Conservation (phyloP, 805 yeast genomes). For the Candida awuae region DNA sequence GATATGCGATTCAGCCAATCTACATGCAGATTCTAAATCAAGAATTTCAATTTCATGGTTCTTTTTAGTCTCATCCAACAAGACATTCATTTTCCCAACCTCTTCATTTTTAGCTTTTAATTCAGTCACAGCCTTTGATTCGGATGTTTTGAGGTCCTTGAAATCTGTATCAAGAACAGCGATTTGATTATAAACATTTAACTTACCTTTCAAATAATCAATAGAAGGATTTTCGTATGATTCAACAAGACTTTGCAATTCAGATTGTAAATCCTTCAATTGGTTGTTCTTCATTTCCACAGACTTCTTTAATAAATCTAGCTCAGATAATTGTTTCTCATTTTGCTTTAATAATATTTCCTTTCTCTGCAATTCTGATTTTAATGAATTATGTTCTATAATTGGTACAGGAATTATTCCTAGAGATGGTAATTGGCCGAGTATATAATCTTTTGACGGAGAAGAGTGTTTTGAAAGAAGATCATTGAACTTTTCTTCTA, state of each 20-base stretch:
- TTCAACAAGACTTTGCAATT: not conserved
- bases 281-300: conserved; percentile 6
- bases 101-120: no score
- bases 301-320: conserved; percentile 6
- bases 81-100: no score
- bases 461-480: conserved; percentile 8
- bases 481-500: conserved; percentile 5
- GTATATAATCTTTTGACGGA: conserved; percentile 25
- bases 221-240: conserved; percentile 9
- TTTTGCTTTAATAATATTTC: conserved; percentile 5
- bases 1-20: no score
- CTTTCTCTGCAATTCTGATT: conserved; percentile 6
- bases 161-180: not conserved
- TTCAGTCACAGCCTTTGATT: not conserved
- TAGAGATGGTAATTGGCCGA: conserved; percentile 13
- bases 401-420: conserved; percentile 18
- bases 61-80: not conserved
- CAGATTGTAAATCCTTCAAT: not conserved
- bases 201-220: conserved; percentile 8
- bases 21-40: not conserved
- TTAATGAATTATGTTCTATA: conserved; percentile 12
- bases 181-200: not conserved
- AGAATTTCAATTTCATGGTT: not conserved
- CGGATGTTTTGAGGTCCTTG: not conserved
- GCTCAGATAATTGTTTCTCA: conserved; percentile 8